phyloP scores from a whole-genome alignment of 352 stramenopile species.

The Pythium graminicola region DNA sequence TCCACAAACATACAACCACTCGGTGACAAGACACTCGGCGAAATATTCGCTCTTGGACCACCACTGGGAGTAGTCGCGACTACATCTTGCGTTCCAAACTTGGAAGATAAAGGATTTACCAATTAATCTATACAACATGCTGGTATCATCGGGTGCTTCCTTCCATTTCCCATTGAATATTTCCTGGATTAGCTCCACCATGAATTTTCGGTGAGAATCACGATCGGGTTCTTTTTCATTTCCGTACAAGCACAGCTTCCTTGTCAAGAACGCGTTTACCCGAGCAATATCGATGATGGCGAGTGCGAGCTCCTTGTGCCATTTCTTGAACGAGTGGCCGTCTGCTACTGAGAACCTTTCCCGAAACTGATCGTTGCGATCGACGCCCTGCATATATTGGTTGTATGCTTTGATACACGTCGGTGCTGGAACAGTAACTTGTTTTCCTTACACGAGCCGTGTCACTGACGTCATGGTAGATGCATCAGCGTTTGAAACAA shows the following conservation, averaged over 20 bases:
- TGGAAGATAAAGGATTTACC: no score
- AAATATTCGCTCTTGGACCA: no score
- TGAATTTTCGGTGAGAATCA: constrained; percentile 22
- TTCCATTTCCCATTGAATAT: constrained; percentile 23
- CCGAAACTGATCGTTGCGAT: constrained; percentile 27
- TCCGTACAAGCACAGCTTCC: background rate
- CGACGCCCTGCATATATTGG: constrained; percentile 29
- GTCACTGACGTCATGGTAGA: background rate
- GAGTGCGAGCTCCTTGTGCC: constrained; percentile 27
- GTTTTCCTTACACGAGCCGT: background rate
- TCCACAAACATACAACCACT: no score
- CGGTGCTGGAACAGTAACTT: constrained; percentile 11
- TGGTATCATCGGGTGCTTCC: background rate
- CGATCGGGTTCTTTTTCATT: background rate
- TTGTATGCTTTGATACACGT: constrained; percentile 26
- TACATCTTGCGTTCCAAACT: background rate
- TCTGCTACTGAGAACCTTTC: constrained; percentile 22
- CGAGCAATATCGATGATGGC: constrained; percentile 27
- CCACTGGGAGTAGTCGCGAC: no score
- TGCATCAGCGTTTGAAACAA: constrained; percentile 22
- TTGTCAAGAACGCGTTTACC: constrained; percentile 25
- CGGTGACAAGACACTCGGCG: no score
- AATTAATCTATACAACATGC: no score
- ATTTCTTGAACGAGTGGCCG: constrained; percentile 27
- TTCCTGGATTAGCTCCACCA: constrained; percentile 20